Evolutionary conservation across 805 yeast species (phyloP), one percentile per base, ranked within the genome.

Genomic region (Phaffomyces antillensis): DNA sequence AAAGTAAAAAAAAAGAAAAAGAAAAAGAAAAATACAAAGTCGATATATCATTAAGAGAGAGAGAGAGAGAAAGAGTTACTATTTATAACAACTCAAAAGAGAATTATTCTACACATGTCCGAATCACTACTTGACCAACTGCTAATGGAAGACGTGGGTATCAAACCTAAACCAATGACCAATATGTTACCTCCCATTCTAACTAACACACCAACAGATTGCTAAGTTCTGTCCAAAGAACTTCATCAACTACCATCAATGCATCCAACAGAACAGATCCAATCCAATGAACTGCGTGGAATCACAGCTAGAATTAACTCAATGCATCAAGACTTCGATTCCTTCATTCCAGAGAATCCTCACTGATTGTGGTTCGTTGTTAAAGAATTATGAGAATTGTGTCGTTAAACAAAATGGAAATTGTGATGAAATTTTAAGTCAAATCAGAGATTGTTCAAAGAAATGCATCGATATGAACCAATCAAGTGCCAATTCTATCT

Each of bases 191-290:
- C 4, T 10, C 6, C 15, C 13, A 15, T n/a, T n/a, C n/a, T n/a
- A n/a, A n/a, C 10, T 34, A 34, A 20, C 18, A 34, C 17, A 20
- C 8, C 6, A 11, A 4, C 20, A 69, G 74, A 78, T 84, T 46
- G 89, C 95, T 13, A 73, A 77, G 44, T 68, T 72, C 56, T 86
- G 96, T 60, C 93, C 95, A 0, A 79, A 76, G 48, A 75, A 79
- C 56, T 86, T 86, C 52, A 64, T 86, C 45, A 76, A 73, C 25
- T 86, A 82, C 61, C 91, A 86, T 62, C 78, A 77, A 55, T 86
- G 95, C 58, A 74, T 86, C 62, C 65, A 78, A 32, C 70, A 67
- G 26, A 81, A 81, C 35, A 73, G 71, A 44, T 78, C 77, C 12
- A 68, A 70, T 49, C 71, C 73, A 23, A 55, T 62, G 17, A 65